Conservation (phyloP, 108 stramenopile species). For the Cyclotella atomus region DNA sequence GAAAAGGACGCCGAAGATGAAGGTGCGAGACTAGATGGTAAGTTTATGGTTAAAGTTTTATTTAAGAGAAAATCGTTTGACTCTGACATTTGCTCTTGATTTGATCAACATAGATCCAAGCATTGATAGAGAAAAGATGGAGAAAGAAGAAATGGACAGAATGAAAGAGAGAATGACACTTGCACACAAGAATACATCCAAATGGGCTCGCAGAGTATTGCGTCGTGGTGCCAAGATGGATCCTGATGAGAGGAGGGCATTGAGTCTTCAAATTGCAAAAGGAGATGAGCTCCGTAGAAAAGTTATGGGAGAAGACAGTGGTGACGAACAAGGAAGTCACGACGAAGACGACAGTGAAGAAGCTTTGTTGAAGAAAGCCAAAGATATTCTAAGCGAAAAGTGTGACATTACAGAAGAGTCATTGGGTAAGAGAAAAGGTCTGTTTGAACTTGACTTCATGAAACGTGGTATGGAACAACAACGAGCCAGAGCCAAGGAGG, state of each 20-base stretch:
- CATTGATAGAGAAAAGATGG: conserved; percentile 72
- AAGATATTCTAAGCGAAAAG: conserved; percentile 68
- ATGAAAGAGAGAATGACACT: conserved; percentile 97
- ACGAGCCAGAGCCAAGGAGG: conserved; percentile 81
- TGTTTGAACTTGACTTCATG: conserved; percentile 96
- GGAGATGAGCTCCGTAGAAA: conserved; percentile 90
- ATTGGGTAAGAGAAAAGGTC: conserved; percentile 61
- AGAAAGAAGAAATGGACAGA: conserved; percentile 92
- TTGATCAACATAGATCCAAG: conserved; percentile 53
- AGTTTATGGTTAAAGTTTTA: not conserved
- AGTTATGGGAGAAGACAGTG: conserved; percentile 60
- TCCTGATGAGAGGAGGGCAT: conserved; percentile 78
- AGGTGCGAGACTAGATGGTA: conserved; percentile 45
- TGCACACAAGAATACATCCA: conserved; percentile 96
- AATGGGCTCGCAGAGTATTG: conserved; percentile 95
- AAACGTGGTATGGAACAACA: conserved; percentile 89
- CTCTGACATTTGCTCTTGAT: not conserved
- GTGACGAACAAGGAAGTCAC: conserved; percentile 44
- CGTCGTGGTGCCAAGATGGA: conserved; percentile 87
- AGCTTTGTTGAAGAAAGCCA: conserved; percentile 66
- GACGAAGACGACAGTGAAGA: conserved; percentile 62
- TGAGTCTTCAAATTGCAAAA: conserved; percentile 85
- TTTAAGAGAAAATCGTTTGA: not conserved
- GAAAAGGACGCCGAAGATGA: conserved; percentile 81
- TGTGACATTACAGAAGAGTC: conserved; percentile 54